These are phyloP conservation scores for Trichoderma harzianum DNA, from an alignment of 2,329 filamentous ascomycete species.

Conservation along the genomic window DNA sequence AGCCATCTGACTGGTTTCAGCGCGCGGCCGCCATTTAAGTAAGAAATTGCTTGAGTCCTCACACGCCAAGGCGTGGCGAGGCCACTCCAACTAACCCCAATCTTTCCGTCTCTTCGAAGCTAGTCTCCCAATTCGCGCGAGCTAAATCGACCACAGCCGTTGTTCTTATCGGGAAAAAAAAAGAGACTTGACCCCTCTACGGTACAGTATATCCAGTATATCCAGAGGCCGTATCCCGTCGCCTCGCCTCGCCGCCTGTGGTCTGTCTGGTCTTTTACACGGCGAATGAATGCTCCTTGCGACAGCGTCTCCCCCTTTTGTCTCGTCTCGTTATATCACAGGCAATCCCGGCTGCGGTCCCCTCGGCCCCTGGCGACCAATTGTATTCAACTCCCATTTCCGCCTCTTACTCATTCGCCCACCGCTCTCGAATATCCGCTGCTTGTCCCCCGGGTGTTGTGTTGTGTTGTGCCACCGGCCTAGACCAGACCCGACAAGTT, in stretches of 20 bases:
- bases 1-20: slow-evolving; percentile 5
- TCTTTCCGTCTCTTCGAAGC: background rate
- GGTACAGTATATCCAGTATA: background rate
- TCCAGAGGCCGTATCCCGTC: slow-evolving; percentile 1
- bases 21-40: background rate
- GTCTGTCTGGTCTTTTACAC: background rate
- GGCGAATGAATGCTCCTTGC: background rate
- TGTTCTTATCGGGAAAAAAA: slow-evolving; percentile 17
- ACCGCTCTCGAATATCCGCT: slow-evolving; percentile 8
- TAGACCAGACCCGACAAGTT: slow-evolving; percentile 11
- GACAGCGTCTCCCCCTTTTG: slow-evolving; percentile 8
- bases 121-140: slow-evolving; percentile 10
- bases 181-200: slow-evolving; percentile 14
- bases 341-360: slow-evolving; percentile 2
- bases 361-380: slow-evolving; percentile 5
- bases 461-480: slow-evolving; percentile 11
- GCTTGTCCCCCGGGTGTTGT: background rate
- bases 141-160: slow-evolving; percentile 17
- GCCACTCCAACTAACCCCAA: slow-evolving; percentile 4
- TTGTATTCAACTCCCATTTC: background rate
- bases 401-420: slow-evolving; percentile 4
- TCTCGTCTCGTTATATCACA: background rate
- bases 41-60: background rate
- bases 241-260: background rate
- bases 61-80: slow-evolving; percentile 4